Percentiles rank a stretch among this genome's conserved stretches.
These are phyloP conservation scores for Lumnitzera racemosa DNA, from an alignment of 345 rosid species.

Conservation along the genomic window DNA sequence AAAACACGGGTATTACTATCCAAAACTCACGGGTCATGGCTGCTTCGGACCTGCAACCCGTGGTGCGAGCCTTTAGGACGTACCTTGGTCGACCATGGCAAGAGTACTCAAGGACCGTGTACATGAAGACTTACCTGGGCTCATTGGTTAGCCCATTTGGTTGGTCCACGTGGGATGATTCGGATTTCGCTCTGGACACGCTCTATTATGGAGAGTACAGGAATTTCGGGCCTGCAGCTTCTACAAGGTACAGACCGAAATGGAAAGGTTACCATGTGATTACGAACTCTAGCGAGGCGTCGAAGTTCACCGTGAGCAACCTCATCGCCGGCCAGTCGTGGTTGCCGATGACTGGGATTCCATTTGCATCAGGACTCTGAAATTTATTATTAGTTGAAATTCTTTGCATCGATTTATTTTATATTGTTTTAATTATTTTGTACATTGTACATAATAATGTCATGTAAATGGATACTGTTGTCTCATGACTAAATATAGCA, in stretches of 20 bases:
- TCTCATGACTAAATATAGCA: too few relatives aligned
- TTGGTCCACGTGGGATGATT: slow-evolving; percentile 9
- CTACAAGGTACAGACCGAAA: slow-evolving; percentile 6
- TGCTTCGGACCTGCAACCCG: slow-evolving; percentile 49
- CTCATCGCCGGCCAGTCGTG: slow-evolving; percentile 1
- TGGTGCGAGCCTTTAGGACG: slow-evolving; percentile 29
- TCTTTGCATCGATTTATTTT: too few relatives aligned
- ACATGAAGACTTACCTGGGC: slow-evolving; percentile 25
- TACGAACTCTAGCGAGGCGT: slow-evolving; percentile 3
- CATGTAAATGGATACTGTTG: too few relatives aligned
- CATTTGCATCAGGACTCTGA: too few relatives aligned
- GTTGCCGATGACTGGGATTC: background rate
- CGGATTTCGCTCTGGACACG: slow-evolving; percentile 6
- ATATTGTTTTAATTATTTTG: too few relatives aligned
- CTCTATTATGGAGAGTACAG: slow-evolving; percentile 10
- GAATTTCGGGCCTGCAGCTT: slow-evolving; percentile 11
- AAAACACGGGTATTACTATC: slow-evolving; percentile 69
- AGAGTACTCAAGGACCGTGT: slow-evolving; percentile 52
- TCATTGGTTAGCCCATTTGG: slow-evolving; percentile 7
- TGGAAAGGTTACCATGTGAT: slow-evolving; percentile 13
- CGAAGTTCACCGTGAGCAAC: background rate
- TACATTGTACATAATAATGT: too few relatives aligned
- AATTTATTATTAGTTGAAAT: too few relatives aligned
- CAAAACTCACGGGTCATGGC: slow-evolving; percentile 55
- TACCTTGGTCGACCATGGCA: slow-evolving; percentile 81